These are phyloP conservation scores for Tilletia indica DNA, from an alignment of 1,284 basidiomycete species.

Conservation along the genomic window DNA sequence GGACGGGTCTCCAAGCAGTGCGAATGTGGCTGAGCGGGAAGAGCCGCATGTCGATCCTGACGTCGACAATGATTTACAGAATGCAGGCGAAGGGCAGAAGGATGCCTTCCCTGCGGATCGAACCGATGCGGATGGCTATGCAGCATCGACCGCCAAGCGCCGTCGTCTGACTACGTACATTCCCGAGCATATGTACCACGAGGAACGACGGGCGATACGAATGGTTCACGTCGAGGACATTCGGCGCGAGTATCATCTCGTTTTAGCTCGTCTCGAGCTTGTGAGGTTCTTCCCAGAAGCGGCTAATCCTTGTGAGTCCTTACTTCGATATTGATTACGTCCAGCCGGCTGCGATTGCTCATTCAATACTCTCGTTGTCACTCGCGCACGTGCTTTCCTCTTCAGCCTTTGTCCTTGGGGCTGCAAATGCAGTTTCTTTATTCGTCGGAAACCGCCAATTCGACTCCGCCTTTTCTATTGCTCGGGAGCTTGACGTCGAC, in stretches of 20 bases:
- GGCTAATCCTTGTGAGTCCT: slow-evolving; percentile 32
- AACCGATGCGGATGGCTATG: too few species aligned
- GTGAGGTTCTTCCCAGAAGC: slow-evolving; percentile 65
- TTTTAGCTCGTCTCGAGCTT: slow-evolving; percentile 76
- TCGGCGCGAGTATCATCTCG: slow-evolving; percentile 76
- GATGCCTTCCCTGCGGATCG: slow-evolving; percentile 53
- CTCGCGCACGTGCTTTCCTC: background rate
- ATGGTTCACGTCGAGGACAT: slow-evolving; percentile 79
- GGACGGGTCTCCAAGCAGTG: slow-evolving; percentile 18
- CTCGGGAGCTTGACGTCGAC: slow-evolving; percentile 74
- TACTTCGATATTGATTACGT: too few species aligned
- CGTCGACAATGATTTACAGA: slow-evolving; percentile 18
- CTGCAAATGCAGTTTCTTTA: slow-evolving; percentile 70
- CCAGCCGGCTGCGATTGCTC: background rate
- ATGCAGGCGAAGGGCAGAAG: slow-evolving; percentile 2
- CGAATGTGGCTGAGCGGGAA: background rate
- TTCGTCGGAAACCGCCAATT: slow-evolving; percentile 77
- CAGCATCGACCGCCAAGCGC: slow-evolving; percentile 11
- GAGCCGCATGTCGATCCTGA: slow-evolving; percentile 24
- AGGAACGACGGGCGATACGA: slow-evolving; percentile 65
- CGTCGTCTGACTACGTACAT: slow-evolving; percentile 72
- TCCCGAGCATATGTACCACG: slow-evolving; percentile 66
- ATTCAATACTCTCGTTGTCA: background rate
- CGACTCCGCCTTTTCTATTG: slow-evolving; percentile 75
- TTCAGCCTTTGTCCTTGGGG: slow-evolving; percentile 32